Base-by-base conservation (phyloP, 164 flowering plant species). In the Vitis rupestris region DNA sequence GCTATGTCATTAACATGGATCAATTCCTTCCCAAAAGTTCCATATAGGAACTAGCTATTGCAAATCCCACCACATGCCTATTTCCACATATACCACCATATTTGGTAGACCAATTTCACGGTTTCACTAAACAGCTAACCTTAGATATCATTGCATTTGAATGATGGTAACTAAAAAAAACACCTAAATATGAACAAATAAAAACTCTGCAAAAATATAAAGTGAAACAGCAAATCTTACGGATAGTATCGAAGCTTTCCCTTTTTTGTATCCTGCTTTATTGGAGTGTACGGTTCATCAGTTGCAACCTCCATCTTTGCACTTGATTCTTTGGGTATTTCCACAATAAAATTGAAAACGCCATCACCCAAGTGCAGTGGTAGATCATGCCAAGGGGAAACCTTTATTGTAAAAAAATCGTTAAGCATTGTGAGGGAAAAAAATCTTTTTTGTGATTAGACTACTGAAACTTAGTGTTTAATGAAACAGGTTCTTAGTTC, bases 291-390 rank as follows among this genome's bases (percentile, higher is more conserved):
- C 27, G 74, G 83, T 74, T 94, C 99, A 77, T 91, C 94, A 30
- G 97, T 93, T 57, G 99, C 98, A 77, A 96, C 95, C 82, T 93
- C 99, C 99, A 96, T 96, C 83, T 96, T 96, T 50, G 98, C 97
- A 75, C 92, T 90, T 19, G 95, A 79, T 55, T 94, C 97, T 80
- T 92, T 94, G n/a, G 99, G 99, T 56, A 96, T 96, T 79, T 96
- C 99, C 66, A 88, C 97, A 72, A 96, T 66, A 77, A 83, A 96
- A 80, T 90, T 96, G 73, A 90, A 96, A 59, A 74, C 80, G 0
- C 94, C 97, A 84, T 89, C 89, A 9, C 99, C 97, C 72, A 90
- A 61, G 4, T 84, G 88, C 85, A 93, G 70, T 27, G 98, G 99
- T 62, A 96, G 79, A 78, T 91, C 98, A 81, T 96, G 99, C 99